These are phyloP conservation scores for Saccharomycopsis javanensis DNA, from an alignment of 805 yeast species.

Conservation along the genomic window DNA sequence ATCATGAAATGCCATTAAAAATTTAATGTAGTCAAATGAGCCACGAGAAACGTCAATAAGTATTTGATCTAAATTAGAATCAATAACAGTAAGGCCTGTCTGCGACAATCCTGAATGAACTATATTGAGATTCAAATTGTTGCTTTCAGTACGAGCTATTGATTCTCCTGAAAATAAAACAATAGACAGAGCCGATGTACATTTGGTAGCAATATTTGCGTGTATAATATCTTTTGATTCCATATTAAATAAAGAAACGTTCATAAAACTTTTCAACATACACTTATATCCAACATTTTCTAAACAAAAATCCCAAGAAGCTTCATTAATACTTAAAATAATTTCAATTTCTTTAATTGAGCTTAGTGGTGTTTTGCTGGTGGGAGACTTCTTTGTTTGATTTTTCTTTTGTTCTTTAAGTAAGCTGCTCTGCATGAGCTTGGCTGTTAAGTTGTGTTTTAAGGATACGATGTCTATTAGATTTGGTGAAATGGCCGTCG, in stretches of 20 bases:
- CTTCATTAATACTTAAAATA: not conserved
- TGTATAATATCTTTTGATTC: not conserved
- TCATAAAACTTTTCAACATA: not conserved
- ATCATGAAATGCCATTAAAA: conserved; percentile 2
- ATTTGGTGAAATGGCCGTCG: not conserved
- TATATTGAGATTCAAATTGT: not conserved
- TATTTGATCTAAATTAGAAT: not conserved
- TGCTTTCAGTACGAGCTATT: not conserved
- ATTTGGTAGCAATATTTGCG: not conserved
- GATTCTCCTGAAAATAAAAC: not conserved
- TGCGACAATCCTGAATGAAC: not conserved
- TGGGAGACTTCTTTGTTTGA: not conserved
- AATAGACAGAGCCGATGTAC: not conserved
- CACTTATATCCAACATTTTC: not conserved
- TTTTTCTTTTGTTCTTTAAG: not conserved
- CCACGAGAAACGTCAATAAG: conserved; percentile 4
- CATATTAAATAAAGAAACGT: not conserved
- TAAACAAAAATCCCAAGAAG: not conserved
- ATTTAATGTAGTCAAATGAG: conserved; percentile 8
- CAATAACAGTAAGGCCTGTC: not conserved
- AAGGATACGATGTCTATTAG: not conserved
- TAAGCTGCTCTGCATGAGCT: not conserved
- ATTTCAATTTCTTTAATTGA: not conserved
- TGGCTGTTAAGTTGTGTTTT: not conserved
- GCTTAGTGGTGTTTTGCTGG: not conserved